Percentiles rank a stretch among this genome's conserved stretches.
Conservation (phyloP, 805 yeast genomes). For the Candida oleophila region DNA sequence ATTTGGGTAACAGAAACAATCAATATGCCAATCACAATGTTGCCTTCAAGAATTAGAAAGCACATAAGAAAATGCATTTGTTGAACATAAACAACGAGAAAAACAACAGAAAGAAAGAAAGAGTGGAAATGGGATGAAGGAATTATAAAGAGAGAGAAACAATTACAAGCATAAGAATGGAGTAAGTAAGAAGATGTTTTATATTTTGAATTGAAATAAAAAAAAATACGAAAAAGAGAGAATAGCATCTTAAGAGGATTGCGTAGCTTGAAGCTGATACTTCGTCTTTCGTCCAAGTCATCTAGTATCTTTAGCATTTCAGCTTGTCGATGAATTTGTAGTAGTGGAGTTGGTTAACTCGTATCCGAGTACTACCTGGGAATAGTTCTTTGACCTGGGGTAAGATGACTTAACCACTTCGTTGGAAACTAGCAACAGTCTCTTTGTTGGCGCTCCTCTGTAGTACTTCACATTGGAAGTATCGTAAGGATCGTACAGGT, state of each 20-base stretch:
- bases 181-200: background rate
- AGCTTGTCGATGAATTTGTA: background rate
- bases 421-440: background rate
- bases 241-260: no score
- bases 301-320: no score
- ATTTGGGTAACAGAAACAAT: background rate
- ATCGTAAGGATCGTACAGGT: conserved; percentile 2
- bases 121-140: background rate
- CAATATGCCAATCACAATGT: background rate
- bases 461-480: conserved; percentile 1
- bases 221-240: no score
- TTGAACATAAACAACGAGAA: background rate
- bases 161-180: no score
- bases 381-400: conserved; percentile 1
- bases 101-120: background rate
- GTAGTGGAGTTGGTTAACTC: background rate
- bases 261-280: no score
- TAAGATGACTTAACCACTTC: background rate
- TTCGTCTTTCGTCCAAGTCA: no score
- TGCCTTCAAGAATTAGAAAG: background rate
- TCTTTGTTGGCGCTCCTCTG: background rate
- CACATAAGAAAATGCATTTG: background rate
- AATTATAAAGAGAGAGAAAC: background rate
- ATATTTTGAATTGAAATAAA: background rate
- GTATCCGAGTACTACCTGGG: background rate